Conservation (phyloP, 2,329 filamentous ascomycete genomes). For the Plectosphaerella plurivora region DNA sequence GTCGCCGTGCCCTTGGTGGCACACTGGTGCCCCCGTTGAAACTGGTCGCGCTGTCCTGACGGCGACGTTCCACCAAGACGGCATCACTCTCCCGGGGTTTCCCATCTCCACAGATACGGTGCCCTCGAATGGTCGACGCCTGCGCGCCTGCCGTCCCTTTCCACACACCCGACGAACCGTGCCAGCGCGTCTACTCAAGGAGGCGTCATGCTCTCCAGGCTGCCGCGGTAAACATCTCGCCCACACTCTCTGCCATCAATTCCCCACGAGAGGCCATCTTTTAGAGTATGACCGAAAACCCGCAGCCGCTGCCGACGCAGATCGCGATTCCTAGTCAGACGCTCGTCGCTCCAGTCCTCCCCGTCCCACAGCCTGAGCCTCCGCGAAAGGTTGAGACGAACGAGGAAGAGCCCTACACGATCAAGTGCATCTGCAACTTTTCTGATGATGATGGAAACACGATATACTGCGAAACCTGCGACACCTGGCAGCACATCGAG, state of each 20-base stretch:
- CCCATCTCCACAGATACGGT: too few species aligned
- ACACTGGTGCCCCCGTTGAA: conserved; percentile 9
- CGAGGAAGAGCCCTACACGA: conserved; percentile 83
- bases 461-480: conserved; percentile 91
- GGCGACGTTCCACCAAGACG: too few species aligned
- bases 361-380: conserved; percentile 33
- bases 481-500: conserved; percentile 97
- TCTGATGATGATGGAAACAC: conserved; percentile 95
- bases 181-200: conserved; percentile 35
- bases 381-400: conserved; percentile 49
- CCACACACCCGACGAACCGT: background rate
- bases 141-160: background rate
- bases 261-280: conserved; percentile 36
- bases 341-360: conserved; percentile 32
- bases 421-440: conserved; percentile 96
- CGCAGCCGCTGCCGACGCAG: conserved; percentile 48
- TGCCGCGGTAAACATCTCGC: conserved; percentile 43
- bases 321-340: conserved; percentile 51
- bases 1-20: conserved; percentile 5
- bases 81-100: too few species aligned
- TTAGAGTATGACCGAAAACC: conserved; percentile 61
- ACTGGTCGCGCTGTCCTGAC: conserved; percentile 2
- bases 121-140: too few species aligned
- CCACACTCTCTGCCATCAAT: conserved; percentile 26
- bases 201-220: conserved; percentile 57